phyloP scores from a whole-genome alignment of 805 yeast genomes.

The Pichia cabralensis region DNA sequence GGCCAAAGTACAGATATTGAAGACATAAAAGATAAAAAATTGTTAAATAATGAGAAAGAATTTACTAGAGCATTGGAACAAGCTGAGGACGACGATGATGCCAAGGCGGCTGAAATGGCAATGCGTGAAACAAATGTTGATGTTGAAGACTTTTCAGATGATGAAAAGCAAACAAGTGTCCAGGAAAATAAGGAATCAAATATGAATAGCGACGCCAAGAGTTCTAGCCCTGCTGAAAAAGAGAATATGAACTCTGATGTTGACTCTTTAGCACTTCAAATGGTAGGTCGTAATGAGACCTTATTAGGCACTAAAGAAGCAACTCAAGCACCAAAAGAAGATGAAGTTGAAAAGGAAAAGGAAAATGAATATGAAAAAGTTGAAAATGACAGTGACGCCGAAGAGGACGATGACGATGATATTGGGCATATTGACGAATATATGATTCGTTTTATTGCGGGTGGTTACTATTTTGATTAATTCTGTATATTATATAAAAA shows the following conservation, averaged over 20 bases:
- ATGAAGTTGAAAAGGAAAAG: slow-evolving; percentile 15
- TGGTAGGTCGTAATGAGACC: too few relatives aligned
- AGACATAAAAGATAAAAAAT: slow-evolving; percentile 36
- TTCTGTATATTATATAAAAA: neutral
- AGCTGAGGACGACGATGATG: slow-evolving; percentile 92
- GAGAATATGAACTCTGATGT: too few relatives aligned
- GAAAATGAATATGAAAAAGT: slow-evolving; percentile 5
- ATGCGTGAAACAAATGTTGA: slow-evolving; percentile 79
- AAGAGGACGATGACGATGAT: slow-evolving; percentile 47
- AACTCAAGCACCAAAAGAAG: slow-evolving; percentile 15
- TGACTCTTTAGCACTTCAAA: too few relatives aligned
- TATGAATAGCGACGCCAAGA: too few relatives aligned
- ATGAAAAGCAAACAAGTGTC: slow-evolving; percentile 18
- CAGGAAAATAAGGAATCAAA: slow-evolving; percentile 11
- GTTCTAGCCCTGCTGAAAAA: too few relatives aligned
- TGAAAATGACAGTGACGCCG: slow-evolving; percentile 8
- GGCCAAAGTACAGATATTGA: slow-evolving; percentile 40
- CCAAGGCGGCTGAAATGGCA: slow-evolving; percentile 83
- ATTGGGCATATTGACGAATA: slow-evolving; percentile 89
- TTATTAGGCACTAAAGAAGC: too few relatives aligned
- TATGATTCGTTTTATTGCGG: slow-evolving; percentile 85
- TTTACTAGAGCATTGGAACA: slow-evolving; percentile 52
- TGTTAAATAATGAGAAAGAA: slow-evolving; percentile 18
- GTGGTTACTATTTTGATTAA: slow-evolving; percentile 52
- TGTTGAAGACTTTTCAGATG: slow-evolving; percentile 72